phyloP scores from a whole-genome alignment of 2,329 filamentous ascomycete species.

The Fusarium sororula region DNA sequence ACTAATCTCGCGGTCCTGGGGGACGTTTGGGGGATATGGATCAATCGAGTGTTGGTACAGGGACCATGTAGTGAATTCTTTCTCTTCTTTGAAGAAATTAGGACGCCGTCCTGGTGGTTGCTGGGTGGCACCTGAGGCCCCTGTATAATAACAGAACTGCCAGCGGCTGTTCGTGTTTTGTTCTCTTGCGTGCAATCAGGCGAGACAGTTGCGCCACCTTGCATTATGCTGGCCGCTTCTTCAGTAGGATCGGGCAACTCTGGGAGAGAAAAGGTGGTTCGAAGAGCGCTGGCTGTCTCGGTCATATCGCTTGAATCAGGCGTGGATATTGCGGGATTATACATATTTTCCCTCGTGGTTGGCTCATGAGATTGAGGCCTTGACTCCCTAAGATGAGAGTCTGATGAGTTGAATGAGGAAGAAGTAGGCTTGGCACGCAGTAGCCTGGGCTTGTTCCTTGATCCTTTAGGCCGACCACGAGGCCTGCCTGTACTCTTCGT shows the following conservation, averaged over 20 bases:
- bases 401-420: not conserved
- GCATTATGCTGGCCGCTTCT: not conserved
- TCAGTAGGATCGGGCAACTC: not conserved
- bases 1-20: not conserved
- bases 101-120: not conserved
- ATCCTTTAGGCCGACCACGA: slow-evolving; percentile 56
- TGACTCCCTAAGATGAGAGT: not conserved
- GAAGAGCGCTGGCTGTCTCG: slow-evolving; percentile 30
- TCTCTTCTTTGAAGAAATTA: slow-evolving; percentile 14
- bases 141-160: not conserved
- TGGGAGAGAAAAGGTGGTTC: not conserved
- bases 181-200: not conserved
- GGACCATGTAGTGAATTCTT: slow-evolving; percentile 7
- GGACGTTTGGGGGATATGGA: not conserved
- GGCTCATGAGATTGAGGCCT: slow-evolving; percentile 37
- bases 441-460: slow-evolving; percentile 54
- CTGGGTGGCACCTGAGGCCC: not conserved
- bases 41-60: not conserved
- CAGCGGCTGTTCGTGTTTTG: not conserved
- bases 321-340: not conserved
- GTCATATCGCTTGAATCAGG: not conserved
- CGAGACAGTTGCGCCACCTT: not conserved
- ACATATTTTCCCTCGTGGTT: not conserved
- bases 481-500: slow-evolving; percentile 43
- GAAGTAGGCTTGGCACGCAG: not conserved